Conservation (phyloP, 352 stramenopile genomes). For the Globisporangium emineosum region DNA sequence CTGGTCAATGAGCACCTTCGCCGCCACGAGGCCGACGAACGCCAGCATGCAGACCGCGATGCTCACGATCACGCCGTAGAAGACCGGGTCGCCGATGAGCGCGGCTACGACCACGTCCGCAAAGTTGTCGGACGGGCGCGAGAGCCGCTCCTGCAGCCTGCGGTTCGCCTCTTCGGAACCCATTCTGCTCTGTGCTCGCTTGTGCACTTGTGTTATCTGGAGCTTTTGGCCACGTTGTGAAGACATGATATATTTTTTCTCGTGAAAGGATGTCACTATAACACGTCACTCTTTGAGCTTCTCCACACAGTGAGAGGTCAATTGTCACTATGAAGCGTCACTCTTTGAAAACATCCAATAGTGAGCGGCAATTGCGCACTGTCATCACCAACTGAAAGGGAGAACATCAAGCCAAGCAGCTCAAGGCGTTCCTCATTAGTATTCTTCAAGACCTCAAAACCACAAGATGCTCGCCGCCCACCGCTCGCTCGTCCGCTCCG, state of each 20-base stretch:
- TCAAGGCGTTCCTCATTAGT: not conserved
- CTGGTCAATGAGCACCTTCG: constrained; percentile 51
- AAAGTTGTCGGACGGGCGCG: constrained; percentile 57
- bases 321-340: not conserved
- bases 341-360: constrained; percentile 11
- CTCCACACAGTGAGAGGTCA: not conserved
- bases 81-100: constrained; percentile 59
- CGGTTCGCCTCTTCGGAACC: constrained; percentile 5
- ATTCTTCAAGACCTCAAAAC: constrained; percentile 13
- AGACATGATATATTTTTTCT: not conserved
- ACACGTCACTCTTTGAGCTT: not conserved
- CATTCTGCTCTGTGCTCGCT: not conserved
- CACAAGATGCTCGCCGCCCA: constrained; percentile 14
- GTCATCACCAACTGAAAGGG: constrained; percentile 2
- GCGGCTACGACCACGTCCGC: constrained; percentile 57
- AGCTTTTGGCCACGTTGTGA: not conserved
- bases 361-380: not conserved
- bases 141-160: constrained; percentile 45
- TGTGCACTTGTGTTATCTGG: not conserved
- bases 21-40: constrained; percentile 51
- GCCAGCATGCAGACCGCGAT: constrained; percentile 48
- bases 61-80: constrained; percentile 43
- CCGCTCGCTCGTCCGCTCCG: constrained; percentile 2
- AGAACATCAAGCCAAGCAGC: constrained; percentile 2
- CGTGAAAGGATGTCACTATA: not conserved